Conservation (phyloP, 495 filamentous ascomycete species). For the Hypoxylon intermedium region DNA sequence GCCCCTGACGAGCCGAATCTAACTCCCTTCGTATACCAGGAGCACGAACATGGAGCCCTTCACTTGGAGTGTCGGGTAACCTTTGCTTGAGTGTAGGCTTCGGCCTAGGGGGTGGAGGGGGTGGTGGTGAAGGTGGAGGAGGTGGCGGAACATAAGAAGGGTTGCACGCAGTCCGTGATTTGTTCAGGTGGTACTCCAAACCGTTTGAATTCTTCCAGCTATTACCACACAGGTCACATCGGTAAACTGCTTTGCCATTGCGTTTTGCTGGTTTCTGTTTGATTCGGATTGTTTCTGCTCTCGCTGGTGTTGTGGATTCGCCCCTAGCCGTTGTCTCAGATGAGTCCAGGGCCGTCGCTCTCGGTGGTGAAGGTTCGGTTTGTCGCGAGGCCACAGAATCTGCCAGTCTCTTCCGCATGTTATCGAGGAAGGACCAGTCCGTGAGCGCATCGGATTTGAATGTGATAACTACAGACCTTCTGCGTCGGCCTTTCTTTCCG, state of each 20-base stretch:
- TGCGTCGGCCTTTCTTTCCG: constrained; percentile 41
- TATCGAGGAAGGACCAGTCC: constrained; percentile 25
- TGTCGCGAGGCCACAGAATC: neutral
- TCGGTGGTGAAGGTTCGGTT: neutral
- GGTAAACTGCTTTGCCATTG: constrained; percentile 13
- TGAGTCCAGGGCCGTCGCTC: neutral
- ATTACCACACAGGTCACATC: constrained; percentile 56
- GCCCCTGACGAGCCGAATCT: neutral
- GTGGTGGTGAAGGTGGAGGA: constrained; percentile 31
- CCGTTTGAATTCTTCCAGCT: constrained; percentile 61
- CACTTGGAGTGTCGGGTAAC: neutral
- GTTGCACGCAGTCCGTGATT: constrained; percentile 58
- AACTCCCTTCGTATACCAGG: neutral
- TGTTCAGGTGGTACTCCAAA: constrained; percentile 59
- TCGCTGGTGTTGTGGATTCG: neutral
- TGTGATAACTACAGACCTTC: constrained; percentile 46
- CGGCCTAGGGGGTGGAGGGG: constrained; percentile 19
- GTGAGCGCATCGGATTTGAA: constrained; percentile 45
- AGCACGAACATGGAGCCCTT: neutral
- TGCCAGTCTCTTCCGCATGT: neutral
- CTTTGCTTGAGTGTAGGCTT: neutral
- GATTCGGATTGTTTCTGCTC: constrained; percentile 20
- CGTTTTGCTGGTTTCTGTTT: constrained; percentile 9
- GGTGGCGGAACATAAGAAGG: constrained; percentile 51
- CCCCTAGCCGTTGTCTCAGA: neutral